Percentiles rank a stretch among this genome's conserved stretches.
These are phyloP conservation scores for Canariomyces notabilis DNA, from an alignment of 2,329 filamentous ascomycete genomes.

Conservation along the genomic window DNA sequence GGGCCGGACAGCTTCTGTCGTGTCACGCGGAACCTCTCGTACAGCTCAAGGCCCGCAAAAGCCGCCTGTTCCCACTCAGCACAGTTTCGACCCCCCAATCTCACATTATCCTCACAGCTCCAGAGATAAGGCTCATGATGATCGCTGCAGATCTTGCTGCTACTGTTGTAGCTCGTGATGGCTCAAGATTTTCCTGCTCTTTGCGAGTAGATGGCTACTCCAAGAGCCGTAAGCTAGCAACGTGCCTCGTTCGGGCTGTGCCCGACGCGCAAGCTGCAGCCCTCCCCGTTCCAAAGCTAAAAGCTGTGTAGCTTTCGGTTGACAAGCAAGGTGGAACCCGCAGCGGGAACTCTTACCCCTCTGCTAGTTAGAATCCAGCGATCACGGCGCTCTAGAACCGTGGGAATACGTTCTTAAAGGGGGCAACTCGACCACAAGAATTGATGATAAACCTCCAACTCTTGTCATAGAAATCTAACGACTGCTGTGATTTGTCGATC, in stretches of 20 bases:
- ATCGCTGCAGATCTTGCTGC: slow-evolving; percentile 5
- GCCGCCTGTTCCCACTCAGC: neutral
- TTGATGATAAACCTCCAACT: neutral
- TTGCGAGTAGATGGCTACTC: neutral
- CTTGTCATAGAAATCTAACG: neutral
- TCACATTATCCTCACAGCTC: neutral
- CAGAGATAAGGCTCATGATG: slow-evolving; percentile 1
- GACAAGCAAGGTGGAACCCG: slow-evolving; percentile 1
- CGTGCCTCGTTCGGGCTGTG: slow-evolving; percentile 3
- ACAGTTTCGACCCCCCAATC: neutral
- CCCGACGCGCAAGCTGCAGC: slow-evolving; percentile 1
- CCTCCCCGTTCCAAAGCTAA: neutral
- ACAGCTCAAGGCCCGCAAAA: slow-evolving; percentile 1
- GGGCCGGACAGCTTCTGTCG: slow-evolving; percentile 7
- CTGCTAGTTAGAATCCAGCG: too few species aligned
- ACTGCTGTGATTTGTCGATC: neutral
- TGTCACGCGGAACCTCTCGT: slow-evolving; percentile 8
- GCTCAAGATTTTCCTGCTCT: slow-evolving; percentile 3
- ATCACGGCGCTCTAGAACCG: neutral
- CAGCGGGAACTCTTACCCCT: neutral
- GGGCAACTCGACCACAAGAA: neutral
- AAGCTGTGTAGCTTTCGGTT: neutral
- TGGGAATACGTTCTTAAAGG: neutral
- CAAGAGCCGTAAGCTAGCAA: neutral
- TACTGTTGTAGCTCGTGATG: slow-evolving; percentile 3